Base-by-base conservation (phyloP, 257 asterid species). In the Agastache rugosa region DNA sequence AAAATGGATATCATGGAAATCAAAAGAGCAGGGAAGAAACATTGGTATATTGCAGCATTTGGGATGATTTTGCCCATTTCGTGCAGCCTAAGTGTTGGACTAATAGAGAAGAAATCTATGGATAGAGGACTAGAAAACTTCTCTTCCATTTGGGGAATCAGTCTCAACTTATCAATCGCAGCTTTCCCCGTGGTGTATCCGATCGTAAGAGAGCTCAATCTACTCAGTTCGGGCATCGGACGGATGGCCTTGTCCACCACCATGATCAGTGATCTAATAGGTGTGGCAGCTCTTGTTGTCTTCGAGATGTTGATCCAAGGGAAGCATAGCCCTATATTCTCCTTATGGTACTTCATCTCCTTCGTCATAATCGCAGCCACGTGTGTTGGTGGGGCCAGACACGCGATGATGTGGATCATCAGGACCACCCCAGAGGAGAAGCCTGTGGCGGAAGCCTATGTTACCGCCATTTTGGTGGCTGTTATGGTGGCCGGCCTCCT, bases 221-320 rank as follows among this genome's bases (percentile, higher is more conserved):
- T 93, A 9, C 81, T 91, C 2, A 90, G 96, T 86, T 91, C 97
- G 0, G 96, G 86, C 23, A 86, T 93, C 2, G 97, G 97, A 12
- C 61, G 93, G 9, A 84, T 88, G 85, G 89, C 97, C 0, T 39
- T 93, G 44, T 77, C 91, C 0, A 81, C 83, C 1, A 67, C 94
- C 0, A 34, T 90, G 0, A 66, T 90, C 59, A 67, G 85, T 20
- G 97, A 91, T 15, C 70, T 88, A 0, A 72, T 91, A 0, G 96
- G 96, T 6, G 58, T 87, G 16, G 72, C 41, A 11, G 81, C 73
- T 4, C 1, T 89, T 0, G 27, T 82, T 1, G 31, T 79, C 9
- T 90, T 90, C 29, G 97, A 93, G 83, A 87, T 88, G 2, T 67
- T 79, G 4, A 84, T 81, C 54, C 96, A 91, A 48, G 89, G 82